Evolutionary conservation across 176 grass and related monocot genomes (phyloP), one percentile per base, ranked within the genome.

Genomic region (Calamus simplicifolius): DNA sequence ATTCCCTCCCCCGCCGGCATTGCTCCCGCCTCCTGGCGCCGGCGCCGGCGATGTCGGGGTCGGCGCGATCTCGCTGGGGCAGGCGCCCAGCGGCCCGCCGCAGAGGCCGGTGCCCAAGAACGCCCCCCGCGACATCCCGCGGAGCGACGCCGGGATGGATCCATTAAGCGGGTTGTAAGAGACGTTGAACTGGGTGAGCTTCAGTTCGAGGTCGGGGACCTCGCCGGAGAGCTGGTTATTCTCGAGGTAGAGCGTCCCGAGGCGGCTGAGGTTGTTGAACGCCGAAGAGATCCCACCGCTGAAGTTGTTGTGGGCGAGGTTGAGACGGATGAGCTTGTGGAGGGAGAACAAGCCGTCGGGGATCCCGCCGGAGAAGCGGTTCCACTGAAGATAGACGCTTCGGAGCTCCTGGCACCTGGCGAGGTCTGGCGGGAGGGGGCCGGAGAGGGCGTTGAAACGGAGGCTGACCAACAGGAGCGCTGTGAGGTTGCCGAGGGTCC

Each of bases 131-230:
- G 79, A 56, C 70, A 86, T 71, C 17, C 17, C 54, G 56, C 71
- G 38, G 67, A 95, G 58, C 51, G 70, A 12, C 4, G 16, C 27
- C 0, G 90, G 82, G 3, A 95, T 73, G 61, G 62, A 53, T 16
- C 90, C 90, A 0, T 73, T 72, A 30, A 95, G 74, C 19, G 86
- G 79, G 80, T 89, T 95, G 64, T 73, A 89, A 6, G 90, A 95
- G 57, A 87, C 90, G 58, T 95, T 95, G 0, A 95, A 61, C 2
- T 15, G 0, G 3, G 18, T 57, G 28, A 86, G 73, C 23, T 27
- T 58, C 2, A 23, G 21, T 23, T 23, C 1, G 48, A 95, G 69
- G 21, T 66, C 26, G 0, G 90, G 82, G 27, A 95, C 74, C 52
- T 52, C 12, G 1, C 86, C 80, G 1, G 73, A 58, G 63, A 95